Conservation (phyloP, 495 filamentous ascomycete genomes). For the Talaromyces nanjingensis region DNA sequence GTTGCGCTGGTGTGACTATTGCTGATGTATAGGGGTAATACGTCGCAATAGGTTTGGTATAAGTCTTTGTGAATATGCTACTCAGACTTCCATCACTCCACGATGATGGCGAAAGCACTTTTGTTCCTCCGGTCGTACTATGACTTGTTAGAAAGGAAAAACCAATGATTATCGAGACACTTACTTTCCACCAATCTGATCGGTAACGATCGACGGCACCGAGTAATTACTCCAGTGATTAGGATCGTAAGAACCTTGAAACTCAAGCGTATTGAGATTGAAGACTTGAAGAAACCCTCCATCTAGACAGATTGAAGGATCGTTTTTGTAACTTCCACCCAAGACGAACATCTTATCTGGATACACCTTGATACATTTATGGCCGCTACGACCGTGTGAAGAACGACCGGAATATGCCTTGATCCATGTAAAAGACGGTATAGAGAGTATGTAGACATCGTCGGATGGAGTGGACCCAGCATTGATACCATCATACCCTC, state of each 20-base stretch:
- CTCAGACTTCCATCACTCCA: slow-evolving; percentile 39
- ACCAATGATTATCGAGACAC: background rate
- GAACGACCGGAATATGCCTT: slow-evolving; percentile 37
- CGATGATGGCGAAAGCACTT: slow-evolving; percentile 29
- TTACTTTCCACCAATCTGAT: slow-evolving; percentile 48
- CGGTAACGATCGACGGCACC: slow-evolving; percentile 42
- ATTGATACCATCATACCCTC: slow-evolving; percentile 47
- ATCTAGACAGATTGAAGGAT: slow-evolving; percentile 35
- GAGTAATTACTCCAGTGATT: slow-evolving; percentile 42
- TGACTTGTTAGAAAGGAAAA: background rate
- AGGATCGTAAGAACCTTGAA: slow-evolving; percentile 51
- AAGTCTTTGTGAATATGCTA: slow-evolving; percentile 40
- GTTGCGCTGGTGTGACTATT: background rate
- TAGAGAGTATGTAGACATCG: slow-evolving; percentile 58
- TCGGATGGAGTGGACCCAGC: slow-evolving; percentile 32
- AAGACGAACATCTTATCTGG: slow-evolving; percentile 61
- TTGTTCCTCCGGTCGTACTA: slow-evolving; percentile 43
- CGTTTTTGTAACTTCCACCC: slow-evolving; percentile 38
- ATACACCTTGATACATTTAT: slow-evolving; percentile 55
- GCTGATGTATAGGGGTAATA: slow-evolving; percentile 45
- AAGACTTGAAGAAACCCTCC: slow-evolving; percentile 47
- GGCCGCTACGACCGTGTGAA: slow-evolving; percentile 44
- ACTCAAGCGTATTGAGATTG: slow-evolving; percentile 46
- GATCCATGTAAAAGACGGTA: slow-evolving; percentile 63
- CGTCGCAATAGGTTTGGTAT: slow-evolving; percentile 40